Base-by-base conservation (phyloP, 768 basidiomycete species). In the Hypholoma sublateritium region DNA sequence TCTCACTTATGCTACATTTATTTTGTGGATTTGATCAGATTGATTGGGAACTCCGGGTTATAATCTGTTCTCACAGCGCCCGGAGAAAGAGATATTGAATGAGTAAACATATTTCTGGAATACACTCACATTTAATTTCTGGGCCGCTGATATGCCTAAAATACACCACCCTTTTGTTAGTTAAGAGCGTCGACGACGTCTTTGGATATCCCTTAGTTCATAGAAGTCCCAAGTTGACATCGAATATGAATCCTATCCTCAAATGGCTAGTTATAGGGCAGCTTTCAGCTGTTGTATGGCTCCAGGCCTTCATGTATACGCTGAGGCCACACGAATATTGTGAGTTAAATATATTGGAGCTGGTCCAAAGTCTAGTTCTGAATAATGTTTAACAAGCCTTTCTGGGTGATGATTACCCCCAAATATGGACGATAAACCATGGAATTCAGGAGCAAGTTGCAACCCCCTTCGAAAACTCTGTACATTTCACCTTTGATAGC, bases 401-500 rank as follows among this genome's bases (percentile, higher is more conserved):
- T 32, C 8, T 47, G 43, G 53, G 32, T 6, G 45, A 66, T 39
- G 64, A 69, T 46, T 62, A 58, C 36, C 67, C 67, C 13, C 54
- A 55, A 25, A 47, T 39, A 7, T 57, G 56, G 56, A 24, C 21
- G 3, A 50, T 57, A n/a, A 19, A 11, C 17, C n/a, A n/a, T n/a
- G 19, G 14, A 0, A 32, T 21, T 17, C 24, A 42, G 5, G 16
- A 41, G 3, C 17, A 35, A 39, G 48, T 67, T 8, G 54, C 55
- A 8, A 56, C 65, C 17, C 53, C 48, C 8, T 47, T 58, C 14
- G 55, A 50, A n/a, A 32, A 50, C 21, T 21, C 50, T 9, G 63
- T 63, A 13, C 39, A 39, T 13, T 50, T 66, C 46, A 58, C 54
- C 4, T 58, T 70, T 32, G 69, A 76, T 51, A 67, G 73, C 54